Evolutionary conservation across 495 filamentous ascomycete species (phyloP).

Genomic region (Immersiella caudata): DNA sequence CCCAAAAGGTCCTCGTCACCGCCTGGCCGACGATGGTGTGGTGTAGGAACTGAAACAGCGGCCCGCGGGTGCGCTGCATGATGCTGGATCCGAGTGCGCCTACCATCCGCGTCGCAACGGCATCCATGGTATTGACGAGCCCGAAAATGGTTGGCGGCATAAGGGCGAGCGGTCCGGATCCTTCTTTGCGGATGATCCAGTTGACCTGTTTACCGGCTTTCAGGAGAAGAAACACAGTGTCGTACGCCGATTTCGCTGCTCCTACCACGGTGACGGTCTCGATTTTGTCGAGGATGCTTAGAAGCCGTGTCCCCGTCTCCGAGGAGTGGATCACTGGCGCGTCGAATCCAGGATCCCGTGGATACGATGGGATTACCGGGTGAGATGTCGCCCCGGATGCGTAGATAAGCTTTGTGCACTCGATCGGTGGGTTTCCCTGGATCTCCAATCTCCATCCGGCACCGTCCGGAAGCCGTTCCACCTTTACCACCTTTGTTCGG

Average conservation of each 20-base stretch:
- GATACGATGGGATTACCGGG: conserved; percentile 44
- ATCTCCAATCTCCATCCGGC: not conserved
- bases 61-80: conserved; percentile 30
- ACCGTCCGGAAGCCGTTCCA: too few species aligned
- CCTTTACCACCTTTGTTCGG: too few species aligned
- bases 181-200: not conserved
- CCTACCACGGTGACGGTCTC: conserved; percentile 47
- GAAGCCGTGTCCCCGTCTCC: not conserved
- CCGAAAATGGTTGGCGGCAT: conserved; percentile 39
- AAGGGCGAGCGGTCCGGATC: conserved; percentile 25
- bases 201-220: conserved; percentile 47
- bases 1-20: not conserved
- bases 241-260: conserved; percentile 51
- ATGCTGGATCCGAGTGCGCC: conserved; percentile 37
- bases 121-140: conserved; percentile 31
- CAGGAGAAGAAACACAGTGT: conserved; percentile 46
- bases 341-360: not conserved
- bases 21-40: conserved; percentile 20
- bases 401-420: conserved; percentile 46
- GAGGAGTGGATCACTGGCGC: not conserved
- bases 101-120: conserved; percentile 31
- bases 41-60: conserved; percentile 31
- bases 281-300: conserved; percentile 2
- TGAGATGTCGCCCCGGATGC: conserved; percentile 49
- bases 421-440: conserved; percentile 23